Percentiles rank a stretch among this genome's conserved stretches.
Conservation (phyloP, 2,329 filamentous ascomycete genomes). For the Ophiocordyceps sinensis region DNA sequence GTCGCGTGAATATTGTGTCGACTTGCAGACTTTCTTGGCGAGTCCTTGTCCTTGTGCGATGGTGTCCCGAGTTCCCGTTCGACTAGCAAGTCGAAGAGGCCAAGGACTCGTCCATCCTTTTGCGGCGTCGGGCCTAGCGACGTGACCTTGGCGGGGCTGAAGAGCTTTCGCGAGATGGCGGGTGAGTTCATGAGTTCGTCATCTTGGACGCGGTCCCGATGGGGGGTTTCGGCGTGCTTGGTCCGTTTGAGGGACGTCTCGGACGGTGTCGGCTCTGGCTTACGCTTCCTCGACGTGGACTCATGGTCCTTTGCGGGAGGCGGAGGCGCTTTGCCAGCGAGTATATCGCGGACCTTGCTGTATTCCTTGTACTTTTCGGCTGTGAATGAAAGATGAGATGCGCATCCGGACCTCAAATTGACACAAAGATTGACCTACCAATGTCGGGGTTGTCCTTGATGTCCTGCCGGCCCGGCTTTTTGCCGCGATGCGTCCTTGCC, state of each 20-base stretch:
- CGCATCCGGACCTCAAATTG: background rate
- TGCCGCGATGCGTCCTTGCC: constrained; percentile 44
- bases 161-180: constrained; percentile 40
- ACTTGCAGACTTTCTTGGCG: constrained; percentile 1
- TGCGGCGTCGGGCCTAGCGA: constrained; percentile 68
- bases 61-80: constrained; percentile 35
- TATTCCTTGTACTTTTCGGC: constrained; percentile 67
- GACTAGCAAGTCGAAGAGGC: constrained; percentile 58
- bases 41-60: constrained; percentile 24
- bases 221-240: constrained; percentile 32
- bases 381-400: constrained; percentile 13
- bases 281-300: constrained; percentile 23
- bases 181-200: constrained; percentile 38
- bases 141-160: constrained; percentile 43
- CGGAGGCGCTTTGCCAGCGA: constrained; percentile 35
- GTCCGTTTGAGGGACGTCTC: constrained; percentile 38
- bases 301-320: constrained; percentile 14
- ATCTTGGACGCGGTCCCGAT: constrained; percentile 22
- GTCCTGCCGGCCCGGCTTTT: constrained; percentile 58
- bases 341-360: constrained; percentile 46
- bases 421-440: constrained; percentile 30
- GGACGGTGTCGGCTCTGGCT: constrained; percentile 17
- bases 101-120: constrained; percentile 60
- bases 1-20: constrained; percentile 21
- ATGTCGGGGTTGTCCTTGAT: constrained; percentile 62